phyloP scores from a whole-genome alignment of 192 early-diverging fungal species.

The Linnemannia elongata region DNA sequence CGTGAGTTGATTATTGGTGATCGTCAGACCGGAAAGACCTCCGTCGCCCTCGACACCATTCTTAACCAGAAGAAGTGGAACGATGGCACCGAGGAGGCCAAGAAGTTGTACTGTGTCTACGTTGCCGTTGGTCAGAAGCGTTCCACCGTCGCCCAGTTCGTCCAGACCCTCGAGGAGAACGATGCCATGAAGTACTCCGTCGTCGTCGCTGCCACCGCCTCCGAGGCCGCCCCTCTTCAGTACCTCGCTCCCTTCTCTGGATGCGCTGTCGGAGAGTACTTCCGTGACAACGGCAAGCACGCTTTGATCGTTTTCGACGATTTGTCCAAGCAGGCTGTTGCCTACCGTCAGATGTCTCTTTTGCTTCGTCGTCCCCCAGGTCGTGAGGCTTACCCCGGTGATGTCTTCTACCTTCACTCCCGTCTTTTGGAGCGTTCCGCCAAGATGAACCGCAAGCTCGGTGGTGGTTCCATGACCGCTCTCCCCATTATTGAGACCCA shows the following conservation, averaged over 20 bases:
- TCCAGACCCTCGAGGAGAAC: conserved; percentile 96
- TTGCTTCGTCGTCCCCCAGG: conserved; percentile 99
- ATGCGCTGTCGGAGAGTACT: conserved; percentile 98
- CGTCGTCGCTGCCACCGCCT: conserved; percentile 98
- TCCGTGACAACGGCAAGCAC: conserved; percentile 99
- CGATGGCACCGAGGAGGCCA: conserved; percentile 92
- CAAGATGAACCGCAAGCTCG: conserved; percentile 98
- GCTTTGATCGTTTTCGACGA: conserved; percentile 99
- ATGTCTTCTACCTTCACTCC: conserved; percentile 99
- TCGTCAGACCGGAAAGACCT: conserved; percentile 99
- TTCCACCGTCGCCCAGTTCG: conserved; percentile 99
- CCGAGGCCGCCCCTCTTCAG: conserved; percentile 98
- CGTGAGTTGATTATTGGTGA: conserved; percentile 99
- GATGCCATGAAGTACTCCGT: conserved; percentile 99
- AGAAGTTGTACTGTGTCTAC: conserved; percentile 99
- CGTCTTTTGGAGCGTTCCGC: conserved; percentile 99
- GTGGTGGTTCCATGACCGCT: conserved; percentile 97
- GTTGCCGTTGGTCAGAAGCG: conserved; percentile 99
- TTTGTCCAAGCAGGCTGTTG: conserved; percentile 99
- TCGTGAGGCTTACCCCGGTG: conserved; percentile 99
- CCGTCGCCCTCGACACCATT: conserved; percentile 98
- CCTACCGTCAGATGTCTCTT: conserved; percentile 99
- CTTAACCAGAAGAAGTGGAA: conserved; percentile 99
- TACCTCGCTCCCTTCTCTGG: conserved; percentile 99
- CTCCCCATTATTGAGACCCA: conserved; percentile 99